These are phyloP conservation scores for Colletotrichum australisinense DNA, from an alignment of 2,329 filamentous ascomycete genomes.

Conservation along the genomic window DNA sequence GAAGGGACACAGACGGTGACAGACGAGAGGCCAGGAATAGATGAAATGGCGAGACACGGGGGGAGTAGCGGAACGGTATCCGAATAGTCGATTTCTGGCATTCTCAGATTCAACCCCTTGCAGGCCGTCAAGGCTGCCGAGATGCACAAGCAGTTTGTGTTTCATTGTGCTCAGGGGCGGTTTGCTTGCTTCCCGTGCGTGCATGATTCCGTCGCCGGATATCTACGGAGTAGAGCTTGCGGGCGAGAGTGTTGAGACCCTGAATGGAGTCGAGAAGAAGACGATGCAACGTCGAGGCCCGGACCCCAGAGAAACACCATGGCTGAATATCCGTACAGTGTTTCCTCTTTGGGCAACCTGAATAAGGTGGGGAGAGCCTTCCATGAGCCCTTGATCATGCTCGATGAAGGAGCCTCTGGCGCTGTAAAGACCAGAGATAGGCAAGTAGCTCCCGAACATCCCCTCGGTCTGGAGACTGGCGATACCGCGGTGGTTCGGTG, in stretches of 20 bases:
- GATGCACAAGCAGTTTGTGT: slow-evolving; percentile 17
- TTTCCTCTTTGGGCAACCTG: background rate
- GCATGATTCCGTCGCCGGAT: slow-evolving; percentile 9
- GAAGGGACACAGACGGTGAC: background rate
- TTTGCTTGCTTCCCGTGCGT: slow-evolving; percentile 2
- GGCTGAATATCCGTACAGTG: background rate
- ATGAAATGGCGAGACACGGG: background rate
- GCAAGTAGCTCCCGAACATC: background rate
- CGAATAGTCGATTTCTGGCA: slow-evolving; percentile 3
- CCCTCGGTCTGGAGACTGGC: background rate
- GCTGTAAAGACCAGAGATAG: slow-evolving; percentile 2
- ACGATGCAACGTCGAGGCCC: background rate
- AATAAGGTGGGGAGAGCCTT: background rate
- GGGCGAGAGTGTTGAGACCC: background rate
- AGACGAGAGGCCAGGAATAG: background rate
- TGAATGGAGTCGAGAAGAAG: background rate
- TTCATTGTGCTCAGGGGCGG: slow-evolving; percentile 20
- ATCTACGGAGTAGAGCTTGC: background rate
- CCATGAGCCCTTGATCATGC: background rate
- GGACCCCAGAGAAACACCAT: background rate
- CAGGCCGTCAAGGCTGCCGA: slow-evolving; percentile 13
- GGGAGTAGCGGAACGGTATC: slow-evolving; percentile 15
- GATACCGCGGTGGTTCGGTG: background rate
- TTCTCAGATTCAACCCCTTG: slow-evolving; percentile 18
- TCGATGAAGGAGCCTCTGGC: background rate